Percentiles rank a stretch among this genome's conserved stretches.
phyloP scores from a whole-genome alignment of 345 rosid species.

The Cardamine chenopodiifolia region DNA sequence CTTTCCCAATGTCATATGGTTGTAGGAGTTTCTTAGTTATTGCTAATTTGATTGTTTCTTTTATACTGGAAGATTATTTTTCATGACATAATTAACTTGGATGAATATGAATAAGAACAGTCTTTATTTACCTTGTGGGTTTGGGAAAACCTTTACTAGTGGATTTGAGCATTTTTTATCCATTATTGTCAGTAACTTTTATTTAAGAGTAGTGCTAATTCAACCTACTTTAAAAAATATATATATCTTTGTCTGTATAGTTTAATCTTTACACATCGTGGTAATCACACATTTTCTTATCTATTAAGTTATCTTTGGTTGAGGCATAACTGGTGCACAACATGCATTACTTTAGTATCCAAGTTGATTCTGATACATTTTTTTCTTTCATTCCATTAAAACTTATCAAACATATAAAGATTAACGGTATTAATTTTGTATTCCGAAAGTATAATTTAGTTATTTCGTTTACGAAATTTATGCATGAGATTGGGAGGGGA shows the following conservation, averaged over 20 bases:
- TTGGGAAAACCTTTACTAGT: neutral
- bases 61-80: neutral
- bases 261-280: neutral
- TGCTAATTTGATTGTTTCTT: neutral
- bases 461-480: neutral
- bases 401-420: neutral
- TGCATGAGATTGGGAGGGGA: neutral
- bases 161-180: neutral
- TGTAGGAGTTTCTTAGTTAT: neutral
- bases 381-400: neutral
- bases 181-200: neutral
- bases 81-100: too few species aligned
- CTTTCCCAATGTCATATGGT: neutral
- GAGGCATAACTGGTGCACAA: neutral
- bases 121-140: neutral
- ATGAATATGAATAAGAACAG: neutral
- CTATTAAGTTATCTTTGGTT: neutral
- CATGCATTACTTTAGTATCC: neutral
- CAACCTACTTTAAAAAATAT: neutral
- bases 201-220: neutral
- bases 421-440: neutral
- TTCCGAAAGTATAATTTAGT: neutral
- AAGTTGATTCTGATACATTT: neutral
- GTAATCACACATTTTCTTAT: neutral
- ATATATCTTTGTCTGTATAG: neutral